Base-by-base conservation (phyloP, 2,329 filamentous ascomycete genomes). In the Fusarium cyanostomum region DNA sequence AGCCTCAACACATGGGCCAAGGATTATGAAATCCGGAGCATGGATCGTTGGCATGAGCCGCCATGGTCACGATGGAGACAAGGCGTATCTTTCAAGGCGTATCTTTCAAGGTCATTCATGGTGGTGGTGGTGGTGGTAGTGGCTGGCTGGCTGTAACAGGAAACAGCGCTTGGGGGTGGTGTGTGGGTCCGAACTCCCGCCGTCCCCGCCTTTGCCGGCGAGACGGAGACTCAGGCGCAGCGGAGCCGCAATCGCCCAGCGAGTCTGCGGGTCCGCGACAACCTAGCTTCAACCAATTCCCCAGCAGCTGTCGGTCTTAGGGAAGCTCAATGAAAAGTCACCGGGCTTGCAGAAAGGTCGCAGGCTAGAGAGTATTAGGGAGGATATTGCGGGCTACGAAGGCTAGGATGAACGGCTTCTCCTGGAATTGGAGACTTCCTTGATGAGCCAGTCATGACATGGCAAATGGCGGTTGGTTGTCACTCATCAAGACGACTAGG, bases 221-320 rank as follows among this genome's bases (percentile, higher is more conserved):
- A 56, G 67, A 65, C 59, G 68, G 55, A 57, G 64, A 63, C 61
- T 64, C 67, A 71, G 62, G 62, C 64, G 69, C 68, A 68, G 69
- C 69, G 69, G 69, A 71, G 69, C 69, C 69, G 69, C 69, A 71
- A 71, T 68, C 51, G 45, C 21, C 50, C 50, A 54, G 27, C 57
- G 53, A 57, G 42, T 44, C 56, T 71, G 69, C 69, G 69, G 69
- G 69, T 71, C 69, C 69, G 69, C 68, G 66, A 59, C 51, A 65
- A 55, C 43, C 56, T 39, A 56, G 53, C 53, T 48, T 53, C 39
- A 48, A 13, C 35, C 26, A 24, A 27, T 16, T 28, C 7, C 26
- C 38, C 8, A 50, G 34, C 46, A 48, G 46, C 34, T 52, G 45
- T 67, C 68, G 68, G 68, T 56, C 64, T 53, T 57, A 66, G 61